Percentiles rank a stretch among this genome's conserved stretches.
Conservation (phyloP, 2,329 filamentous ascomycete genomes). For the Penicillium sp. region DNA sequence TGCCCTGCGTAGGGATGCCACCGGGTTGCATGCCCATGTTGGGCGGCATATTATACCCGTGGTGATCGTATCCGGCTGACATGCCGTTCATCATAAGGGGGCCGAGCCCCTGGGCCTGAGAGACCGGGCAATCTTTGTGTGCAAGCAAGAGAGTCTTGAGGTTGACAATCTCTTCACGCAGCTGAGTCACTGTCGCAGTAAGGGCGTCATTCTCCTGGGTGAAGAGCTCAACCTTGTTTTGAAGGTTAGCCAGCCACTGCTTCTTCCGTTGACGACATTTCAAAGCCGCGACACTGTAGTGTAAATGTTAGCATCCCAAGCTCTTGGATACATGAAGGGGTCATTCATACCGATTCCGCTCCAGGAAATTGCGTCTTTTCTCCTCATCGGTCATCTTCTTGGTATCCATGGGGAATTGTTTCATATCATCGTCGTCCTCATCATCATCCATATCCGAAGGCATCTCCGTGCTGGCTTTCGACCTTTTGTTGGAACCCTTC, state of each 20-base stretch:
- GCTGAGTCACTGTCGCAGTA: slow-evolving; percentile 74
- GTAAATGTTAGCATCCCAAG: slow-evolving; percentile 24
- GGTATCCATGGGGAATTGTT: slow-evolving; percentile 53
- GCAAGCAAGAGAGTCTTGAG: slow-evolving; percentile 88
- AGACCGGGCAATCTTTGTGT: slow-evolving; percentile 94
- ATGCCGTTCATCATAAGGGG: slow-evolving; percentile 43
- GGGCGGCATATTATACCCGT: slow-evolving; percentile 43
- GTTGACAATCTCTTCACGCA: slow-evolving; percentile 91
- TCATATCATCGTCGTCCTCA: slow-evolving; percentile 47
- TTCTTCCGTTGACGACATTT: slow-evolving; percentile 99
- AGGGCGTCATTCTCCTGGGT: slow-evolving; percentile 87
- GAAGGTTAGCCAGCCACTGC: slow-evolving; percentile 94
- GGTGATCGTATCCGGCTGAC: slow-evolving; percentile 39
- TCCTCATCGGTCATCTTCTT: slow-evolving; percentile 98
- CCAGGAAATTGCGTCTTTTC: slow-evolving; percentile 96
- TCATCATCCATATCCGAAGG: slow-evolving; percentile 51
- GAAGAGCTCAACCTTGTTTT: slow-evolving; percentile 91
- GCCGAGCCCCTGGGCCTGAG: slow-evolving; percentile 73
- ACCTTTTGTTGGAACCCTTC: slow-evolving; percentile 72
- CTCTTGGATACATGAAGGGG: background rate
- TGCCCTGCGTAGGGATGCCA: slow-evolving; percentile 36
- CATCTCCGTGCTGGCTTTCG: slow-evolving; percentile 56
- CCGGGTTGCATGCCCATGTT: slow-evolving; percentile 44
- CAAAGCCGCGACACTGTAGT: slow-evolving; percentile 77
- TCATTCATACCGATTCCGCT: slow-evolving; percentile 79